phyloP scores from a whole-genome alignment of 768 basidiomycete species.

The Coprinopsis marcescibilis region DNA sequence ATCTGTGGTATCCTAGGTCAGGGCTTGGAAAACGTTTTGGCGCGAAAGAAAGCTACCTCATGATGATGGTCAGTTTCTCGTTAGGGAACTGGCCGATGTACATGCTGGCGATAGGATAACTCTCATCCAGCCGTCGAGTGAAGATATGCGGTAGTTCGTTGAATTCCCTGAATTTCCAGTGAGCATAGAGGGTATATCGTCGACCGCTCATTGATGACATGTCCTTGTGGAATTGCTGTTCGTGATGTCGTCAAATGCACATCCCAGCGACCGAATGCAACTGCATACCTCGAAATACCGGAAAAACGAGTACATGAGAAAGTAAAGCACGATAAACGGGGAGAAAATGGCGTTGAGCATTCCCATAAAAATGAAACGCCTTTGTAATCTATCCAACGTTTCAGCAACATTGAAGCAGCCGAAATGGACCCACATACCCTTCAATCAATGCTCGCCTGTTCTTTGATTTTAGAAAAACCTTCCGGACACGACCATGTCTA shows the following conservation, averaged over 20 bases:
- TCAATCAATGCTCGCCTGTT: conserved; percentile 74
- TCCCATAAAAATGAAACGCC: conserved; percentile 95
- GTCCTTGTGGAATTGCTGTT: conserved; percentile 96
- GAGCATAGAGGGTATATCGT: conserved; percentile 88
- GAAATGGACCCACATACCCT: conserved; percentile 44
- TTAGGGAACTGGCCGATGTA: conserved; percentile 99
- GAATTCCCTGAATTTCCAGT: conserved; percentile 99
- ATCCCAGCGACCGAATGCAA: not conserved
- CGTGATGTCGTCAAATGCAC: not conserved
- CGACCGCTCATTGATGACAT: conserved; percentile 92
- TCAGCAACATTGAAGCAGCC: not conserved
- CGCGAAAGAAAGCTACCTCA: conserved; percentile 59
- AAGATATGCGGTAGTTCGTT: conserved; percentile 97
- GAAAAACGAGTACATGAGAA: conserved; percentile 99
- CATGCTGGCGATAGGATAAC: conserved; percentile 85
- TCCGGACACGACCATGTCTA: conserved; percentile 80
- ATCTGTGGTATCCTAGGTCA: conserved; percentile 40
- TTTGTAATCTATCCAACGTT: conserved; percentile 48
- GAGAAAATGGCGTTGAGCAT: conserved; percentile 92
- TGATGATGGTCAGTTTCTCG: conserved; percentile 81
- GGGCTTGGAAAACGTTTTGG: not conserved
- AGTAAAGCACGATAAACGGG: conserved; percentile 94
- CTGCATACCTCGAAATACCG: conserved; percentile 90
- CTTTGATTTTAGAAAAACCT: conserved; percentile 84
- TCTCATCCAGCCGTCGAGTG: conserved; percentile 76